Conservation (phyloP, 2,329 filamentous ascomycete genomes). For the Scleromitrula shiraiana region DNA sequence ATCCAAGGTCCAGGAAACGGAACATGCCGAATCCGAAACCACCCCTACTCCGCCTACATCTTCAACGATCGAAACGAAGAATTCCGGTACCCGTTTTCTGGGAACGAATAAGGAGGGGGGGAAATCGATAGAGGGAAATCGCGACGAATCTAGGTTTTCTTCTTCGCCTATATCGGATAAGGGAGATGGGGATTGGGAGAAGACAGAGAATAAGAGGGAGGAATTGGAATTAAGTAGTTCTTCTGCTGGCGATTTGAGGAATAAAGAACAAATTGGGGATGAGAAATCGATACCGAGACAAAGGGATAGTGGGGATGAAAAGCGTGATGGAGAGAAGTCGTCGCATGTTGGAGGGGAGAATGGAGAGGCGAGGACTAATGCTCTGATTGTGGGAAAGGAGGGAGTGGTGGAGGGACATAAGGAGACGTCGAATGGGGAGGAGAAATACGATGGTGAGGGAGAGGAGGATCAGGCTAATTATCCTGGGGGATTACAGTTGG, state of each 20-base stretch:
- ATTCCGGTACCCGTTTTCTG: no score
- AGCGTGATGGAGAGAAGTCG: not conserved
- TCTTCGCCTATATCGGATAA: no score
- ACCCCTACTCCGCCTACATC: constrained; percentile 3
- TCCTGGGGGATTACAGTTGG: constrained; percentile 23
- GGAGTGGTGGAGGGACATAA: not conserved
- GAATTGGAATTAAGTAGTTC: no score
- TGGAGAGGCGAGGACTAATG: not conserved
- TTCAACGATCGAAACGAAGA: not conserved
- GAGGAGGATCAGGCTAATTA: constrained; percentile 22
- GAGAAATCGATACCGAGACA: no score
- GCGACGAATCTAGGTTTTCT: constrained; percentile 1
- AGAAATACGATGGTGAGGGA: constrained; percentile 4
- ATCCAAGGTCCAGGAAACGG: constrained; percentile 3
- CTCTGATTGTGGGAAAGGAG: not conserved
- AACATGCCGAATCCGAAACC: no score
- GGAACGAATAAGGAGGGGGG: not conserved
- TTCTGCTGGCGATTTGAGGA: no score
- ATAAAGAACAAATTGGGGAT: no score
- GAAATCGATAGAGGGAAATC: no score
- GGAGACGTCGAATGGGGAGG: not conserved
- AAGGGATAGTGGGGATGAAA: no score
- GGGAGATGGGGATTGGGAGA: not conserved
- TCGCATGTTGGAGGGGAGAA: not conserved
- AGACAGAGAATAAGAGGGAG: no score